These are phyloP conservation scores for Citrus sp. DNA, from an alignment of 345 rosid genomes.

Conservation along the genomic window DNA sequence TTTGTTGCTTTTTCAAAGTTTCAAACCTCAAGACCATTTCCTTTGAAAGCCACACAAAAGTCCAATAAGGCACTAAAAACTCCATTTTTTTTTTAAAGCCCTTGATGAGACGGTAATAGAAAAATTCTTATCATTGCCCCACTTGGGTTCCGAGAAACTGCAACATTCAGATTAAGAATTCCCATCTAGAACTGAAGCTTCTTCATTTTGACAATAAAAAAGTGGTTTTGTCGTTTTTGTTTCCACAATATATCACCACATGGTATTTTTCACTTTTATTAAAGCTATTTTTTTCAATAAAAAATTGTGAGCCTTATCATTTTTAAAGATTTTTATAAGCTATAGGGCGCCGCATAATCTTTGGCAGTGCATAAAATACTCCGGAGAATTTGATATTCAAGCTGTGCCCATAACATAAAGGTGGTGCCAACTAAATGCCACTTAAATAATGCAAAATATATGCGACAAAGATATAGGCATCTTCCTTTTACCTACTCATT, in stretches of 20 bases:
- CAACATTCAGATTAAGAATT: not conserved
- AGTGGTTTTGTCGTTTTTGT: not conserved
- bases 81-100: not conserved
- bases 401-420: slow-evolving; percentile 6
- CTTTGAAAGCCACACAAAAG: not conserved
- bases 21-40: slow-evolving; percentile 16
- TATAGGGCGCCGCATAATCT: not conserved
- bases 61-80: slow-evolving; percentile 5
- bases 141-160: slow-evolving; percentile 8
- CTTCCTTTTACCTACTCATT: not conserved
- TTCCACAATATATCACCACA: not conserved
- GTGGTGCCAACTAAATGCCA: slow-evolving; percentile 18
- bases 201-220: no score
- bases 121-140: not conserved
- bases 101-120: slow-evolving; percentile 7
- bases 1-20: not conserved
- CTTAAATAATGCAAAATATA: slow-evolving; percentile 3
- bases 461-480: slow-evolving; percentile 1
- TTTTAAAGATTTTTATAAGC: not conserved
- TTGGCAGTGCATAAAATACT: not conserved
- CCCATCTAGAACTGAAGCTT: not conserved
- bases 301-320: not conserved
- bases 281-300: not conserved
- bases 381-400: not conserved
- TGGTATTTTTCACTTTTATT: no score